Evolutionary conservation across 208 protist genomes (phyloP), one percentile per base, ranked within the genome.

Genomic region (Angomonas deanei): DNA sequence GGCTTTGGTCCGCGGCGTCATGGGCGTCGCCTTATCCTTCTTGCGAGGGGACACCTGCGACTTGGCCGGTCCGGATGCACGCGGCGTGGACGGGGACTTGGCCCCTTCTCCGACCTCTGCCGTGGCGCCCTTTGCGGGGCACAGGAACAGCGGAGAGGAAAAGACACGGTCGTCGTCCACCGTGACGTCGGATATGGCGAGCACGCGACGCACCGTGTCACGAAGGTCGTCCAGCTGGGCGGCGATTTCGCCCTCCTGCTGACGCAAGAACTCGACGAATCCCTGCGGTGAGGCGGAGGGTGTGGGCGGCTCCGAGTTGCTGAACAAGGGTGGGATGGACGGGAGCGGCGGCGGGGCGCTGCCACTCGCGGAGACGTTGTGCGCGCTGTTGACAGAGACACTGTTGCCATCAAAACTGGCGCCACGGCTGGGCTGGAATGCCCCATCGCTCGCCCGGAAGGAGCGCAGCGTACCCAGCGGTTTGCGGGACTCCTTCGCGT

Each of bases 401-500:
- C 24, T 39, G n/a, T 33, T 39, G 2, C 38, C 11, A 24, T 60
- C 34, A 30, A 48, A 30, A 47, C 34, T 66, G 30, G 48, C 3
- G 47, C 31, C 28, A 34, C 61, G 31, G 33, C 55, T 60, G 2
- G 21, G 49, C 1, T 27, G 8, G 11, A 33, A 15, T 1, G 32
- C 5, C n/a, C 8, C 26, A 19, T 50, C 57, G 21, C 38, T 46
- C 31, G 42, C 26, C 47, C 38, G 39, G 13, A 55, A n/a, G 10
- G 39, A 34, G 24, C 39, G 28, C 1, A 64, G 28, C 13, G 57
- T 66, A 27, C 76, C 76, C 28, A 82, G 60, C 10, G 76, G 76
- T 27, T 74, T 73, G 19, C 62, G 58, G 0, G 59, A 61, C 50
- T 74, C 70, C 63, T 64, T 68, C 8, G 77, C 55, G 58, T 62